A percentile compares a stretch with the other conserved stretches of the same genome.
Evolutionary conservation across 306 rosid genomes (phyloP).

Genomic region (Hippophae tibetana): DNA sequence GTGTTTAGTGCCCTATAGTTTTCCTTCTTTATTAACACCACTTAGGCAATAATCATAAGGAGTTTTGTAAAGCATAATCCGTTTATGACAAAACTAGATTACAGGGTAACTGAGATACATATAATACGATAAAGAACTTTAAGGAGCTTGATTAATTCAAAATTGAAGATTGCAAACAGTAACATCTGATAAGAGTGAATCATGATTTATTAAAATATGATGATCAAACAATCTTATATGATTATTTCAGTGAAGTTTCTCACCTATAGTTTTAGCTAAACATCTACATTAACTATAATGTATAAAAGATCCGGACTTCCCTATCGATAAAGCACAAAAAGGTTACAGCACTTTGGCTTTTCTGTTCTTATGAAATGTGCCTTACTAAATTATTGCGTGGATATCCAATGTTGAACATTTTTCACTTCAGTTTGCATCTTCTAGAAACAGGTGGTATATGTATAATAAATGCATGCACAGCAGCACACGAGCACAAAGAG

Average conservation of each 20-base stretch:
- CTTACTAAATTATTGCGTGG: neutral
- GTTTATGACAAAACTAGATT: neutral
- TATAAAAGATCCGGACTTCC: neutral
- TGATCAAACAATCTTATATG: neutral
- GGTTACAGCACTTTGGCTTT: neutral
- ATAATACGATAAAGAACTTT: neutral
- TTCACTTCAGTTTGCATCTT: neutral
- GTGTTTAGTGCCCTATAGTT: neutral
- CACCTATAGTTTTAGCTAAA: neutral
- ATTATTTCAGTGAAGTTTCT: neutral
- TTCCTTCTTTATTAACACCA: neutral
- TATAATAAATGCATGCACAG: neutral
- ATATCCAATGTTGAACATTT: too few species aligned
- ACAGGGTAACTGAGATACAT: neutral
- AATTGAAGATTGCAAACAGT: neutral
- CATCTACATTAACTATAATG: neutral
- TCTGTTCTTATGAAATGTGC: neutral
- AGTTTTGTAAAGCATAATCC: neutral
- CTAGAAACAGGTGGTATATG: neutral
- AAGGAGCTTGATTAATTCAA: neutral
- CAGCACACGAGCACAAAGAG: neutral
- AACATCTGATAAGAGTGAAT: neutral
- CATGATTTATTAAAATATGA: neutral
- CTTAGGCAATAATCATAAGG: neutral
- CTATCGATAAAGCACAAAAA: neutral